phyloP scores from a whole-genome alignment of 1,284 basidiomycete genomes.

The Trichosporon asahii region DNA sequence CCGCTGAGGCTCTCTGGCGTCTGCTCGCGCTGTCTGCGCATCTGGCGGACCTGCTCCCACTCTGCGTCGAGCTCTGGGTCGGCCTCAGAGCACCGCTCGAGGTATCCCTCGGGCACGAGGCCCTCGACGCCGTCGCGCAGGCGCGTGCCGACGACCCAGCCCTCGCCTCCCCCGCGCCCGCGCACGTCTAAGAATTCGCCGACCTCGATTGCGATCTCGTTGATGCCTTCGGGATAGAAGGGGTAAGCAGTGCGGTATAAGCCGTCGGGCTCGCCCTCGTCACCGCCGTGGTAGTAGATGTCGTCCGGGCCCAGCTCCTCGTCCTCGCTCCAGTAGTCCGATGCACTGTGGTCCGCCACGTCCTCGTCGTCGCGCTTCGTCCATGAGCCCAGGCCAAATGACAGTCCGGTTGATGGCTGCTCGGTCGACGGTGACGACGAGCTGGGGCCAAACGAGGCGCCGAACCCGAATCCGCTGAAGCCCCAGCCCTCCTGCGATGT shows the following conservation, averaged over 20 bases:
- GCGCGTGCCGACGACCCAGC: conserved; percentile 50
- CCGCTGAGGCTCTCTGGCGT: background rate
- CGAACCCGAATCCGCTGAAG: conserved; percentile 20
- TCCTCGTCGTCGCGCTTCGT: conserved; percentile 21
- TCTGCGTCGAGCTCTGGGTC: conserved; percentile 16
- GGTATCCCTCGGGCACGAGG: conserved; percentile 49
- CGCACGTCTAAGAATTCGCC: conserved; percentile 46
- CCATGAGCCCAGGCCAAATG: conserved; percentile 6
- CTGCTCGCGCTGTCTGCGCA: conserved; percentile 81
- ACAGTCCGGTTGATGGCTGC: background rate
- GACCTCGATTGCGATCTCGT: conserved; percentile 45
- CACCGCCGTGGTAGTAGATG: conserved; percentile 19
- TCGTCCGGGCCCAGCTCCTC: conserved; percentile 20
- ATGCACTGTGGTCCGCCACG: conserved; percentile 15
- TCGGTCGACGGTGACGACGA: background rate
- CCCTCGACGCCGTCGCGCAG: conserved; percentile 34
- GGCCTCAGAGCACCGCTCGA: conserved; percentile 33
- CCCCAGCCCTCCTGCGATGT: conserved; percentile 26
- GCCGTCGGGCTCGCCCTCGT: conserved; percentile 38
- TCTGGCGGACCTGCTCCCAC: conserved; percentile 34
- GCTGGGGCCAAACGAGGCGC: conserved; percentile 7
- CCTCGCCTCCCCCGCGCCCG: conserved; percentile 44
- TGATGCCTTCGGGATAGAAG: conserved; percentile 44
- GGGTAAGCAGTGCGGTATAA: conserved; percentile 43
- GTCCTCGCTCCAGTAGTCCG: conserved; percentile 25